Base-by-base conservation (phyloP, 768 basidiomycete genomes). In the Podaxis sp. region DNA sequence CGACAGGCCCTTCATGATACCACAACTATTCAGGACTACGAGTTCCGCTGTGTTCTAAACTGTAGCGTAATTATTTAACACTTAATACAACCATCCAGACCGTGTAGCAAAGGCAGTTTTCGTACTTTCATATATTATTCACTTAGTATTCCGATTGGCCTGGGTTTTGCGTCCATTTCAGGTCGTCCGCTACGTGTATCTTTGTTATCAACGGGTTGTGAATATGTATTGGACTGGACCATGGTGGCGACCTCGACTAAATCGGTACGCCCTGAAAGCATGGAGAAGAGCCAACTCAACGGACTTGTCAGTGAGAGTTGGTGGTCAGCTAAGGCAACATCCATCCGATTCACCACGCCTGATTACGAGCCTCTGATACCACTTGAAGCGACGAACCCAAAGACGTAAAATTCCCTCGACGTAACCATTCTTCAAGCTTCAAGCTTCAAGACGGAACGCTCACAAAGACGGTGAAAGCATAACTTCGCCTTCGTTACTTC, bases 21-120 rank as follows among this genome's bases (percentile, higher is more conserved):
- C 51, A 91, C 90, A 13, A 90, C 91, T 65, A 77, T 78, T 10
- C 82, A 91, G 73, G 91, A 92, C 67, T 80, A 80, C 40, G 88
- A 90, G 58, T 92, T 88, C 79, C 83, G 89, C 54, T 92, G 89
- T 70, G 78, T 85, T 5, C 74, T 90, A 46, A 66, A 66, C n/a
- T 17, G n/a, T 46, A 4, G 33, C 8, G 33, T 33, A 33, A 33
- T 8, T 33, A 33, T 10, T 33, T 7, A 33, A 10, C 7, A 10
- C 33, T 33, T 33, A 10, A 10, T 33, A 15, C 10, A 4, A 41
- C 15, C 17, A 12, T 38, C 13, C 38, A 15, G 26, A 15, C 20
- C 20, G 15, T 46, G 17, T 46, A 46, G 4, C 20, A 46, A 46
- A 20, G 44, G 44, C 20, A 17, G 15, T 46, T n/a, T 15, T 46